phyloP scores from a whole-genome alignment of 2,329 filamentous ascomycete species.

The Trichothecium sympodiale region DNA sequence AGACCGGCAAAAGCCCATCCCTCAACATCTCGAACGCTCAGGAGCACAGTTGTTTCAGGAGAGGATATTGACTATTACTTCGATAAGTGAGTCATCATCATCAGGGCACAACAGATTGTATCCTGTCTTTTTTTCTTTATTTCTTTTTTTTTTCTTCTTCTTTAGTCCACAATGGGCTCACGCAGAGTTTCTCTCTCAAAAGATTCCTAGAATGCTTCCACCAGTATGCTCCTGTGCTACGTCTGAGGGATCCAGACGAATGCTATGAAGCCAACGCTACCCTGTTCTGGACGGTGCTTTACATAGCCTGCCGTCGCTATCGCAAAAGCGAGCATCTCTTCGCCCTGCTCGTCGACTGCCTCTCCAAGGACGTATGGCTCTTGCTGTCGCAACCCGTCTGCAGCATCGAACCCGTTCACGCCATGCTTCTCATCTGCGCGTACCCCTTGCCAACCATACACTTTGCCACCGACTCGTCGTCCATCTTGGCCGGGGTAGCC shows the following conservation, averaged over 20 bases:
- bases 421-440: conserved; percentile 36
- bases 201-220: conserved; percentile 41
- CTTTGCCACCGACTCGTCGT: conserved; percentile 38
- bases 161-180: no score
- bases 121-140: no score
- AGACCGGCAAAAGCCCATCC: conserved; percentile 1
- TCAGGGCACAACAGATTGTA: no score
- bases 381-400: conserved; percentile 30
- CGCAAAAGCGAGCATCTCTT: conserved; percentile 29
- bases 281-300: conserved; percentile 45
- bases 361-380: conserved; percentile 33
- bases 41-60: conserved; percentile 35
- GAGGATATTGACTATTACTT: conserved; percentile 47
- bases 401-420: conserved; percentile 37
- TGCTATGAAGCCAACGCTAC: conserved; percentile 35
- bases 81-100: conserved; percentile 25
- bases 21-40: conserved; percentile 30
- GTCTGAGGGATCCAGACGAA: conserved; percentile 36
- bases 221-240: conserved; percentile 39
- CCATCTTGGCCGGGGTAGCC: conserved; percentile 33
- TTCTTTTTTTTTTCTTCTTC: no score
- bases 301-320: conserved; percentile 37
- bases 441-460: conserved; percentile 41
- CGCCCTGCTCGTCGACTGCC: conserved; percentile 32
- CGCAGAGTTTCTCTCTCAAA: no score